Evolutionary conservation across 2,329 filamentous ascomycete species (phyloP).

Genomic region (Pezicula rhizophila): DNA sequence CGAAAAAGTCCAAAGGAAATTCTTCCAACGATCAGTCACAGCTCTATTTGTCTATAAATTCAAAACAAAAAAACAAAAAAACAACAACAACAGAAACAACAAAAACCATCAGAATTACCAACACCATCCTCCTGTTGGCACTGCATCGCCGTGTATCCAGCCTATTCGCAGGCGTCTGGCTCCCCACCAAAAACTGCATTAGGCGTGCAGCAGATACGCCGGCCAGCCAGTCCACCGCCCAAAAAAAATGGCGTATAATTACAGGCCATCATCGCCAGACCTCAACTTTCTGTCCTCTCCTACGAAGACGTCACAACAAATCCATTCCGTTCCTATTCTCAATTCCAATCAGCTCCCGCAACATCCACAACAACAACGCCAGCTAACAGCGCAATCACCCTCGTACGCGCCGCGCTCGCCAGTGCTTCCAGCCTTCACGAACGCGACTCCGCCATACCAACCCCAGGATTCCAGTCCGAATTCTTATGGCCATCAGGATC

Average conservation of each 20-base stretch:
- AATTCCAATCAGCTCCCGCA: constrained; percentile 5
- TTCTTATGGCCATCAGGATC: constrained; percentile 7
- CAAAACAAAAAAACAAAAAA: no score
- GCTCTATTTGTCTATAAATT: no score
- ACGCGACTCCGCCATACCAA: constrained; percentile 2
- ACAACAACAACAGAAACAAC: no score
- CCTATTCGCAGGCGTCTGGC: neutral
- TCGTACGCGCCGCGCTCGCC: constrained; percentile 24
- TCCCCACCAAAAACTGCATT: neutral
- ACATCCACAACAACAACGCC: constrained; percentile 4
- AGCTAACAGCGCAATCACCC: constrained; percentile 5
- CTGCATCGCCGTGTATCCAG: neutral
- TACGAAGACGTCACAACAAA: constrained; percentile 16
- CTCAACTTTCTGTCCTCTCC: constrained; percentile 23
- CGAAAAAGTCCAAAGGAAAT: neutral
- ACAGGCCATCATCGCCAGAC: constrained; percentile 29
- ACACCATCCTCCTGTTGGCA: no score
- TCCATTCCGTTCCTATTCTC: constrained; percentile 3
- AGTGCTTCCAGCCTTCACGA: constrained; percentile 15
- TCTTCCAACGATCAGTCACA: neutral
- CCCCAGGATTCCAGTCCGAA: constrained; percentile 4
- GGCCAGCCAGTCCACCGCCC: constrained; percentile 4
- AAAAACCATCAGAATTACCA: no score
- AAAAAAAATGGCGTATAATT: constrained; percentile 24
- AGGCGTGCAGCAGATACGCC: constrained; percentile 2